Base-by-base conservation (phyloP, 2,329 filamentous ascomycete genomes). In the Aspergillus tanneri region DNA sequence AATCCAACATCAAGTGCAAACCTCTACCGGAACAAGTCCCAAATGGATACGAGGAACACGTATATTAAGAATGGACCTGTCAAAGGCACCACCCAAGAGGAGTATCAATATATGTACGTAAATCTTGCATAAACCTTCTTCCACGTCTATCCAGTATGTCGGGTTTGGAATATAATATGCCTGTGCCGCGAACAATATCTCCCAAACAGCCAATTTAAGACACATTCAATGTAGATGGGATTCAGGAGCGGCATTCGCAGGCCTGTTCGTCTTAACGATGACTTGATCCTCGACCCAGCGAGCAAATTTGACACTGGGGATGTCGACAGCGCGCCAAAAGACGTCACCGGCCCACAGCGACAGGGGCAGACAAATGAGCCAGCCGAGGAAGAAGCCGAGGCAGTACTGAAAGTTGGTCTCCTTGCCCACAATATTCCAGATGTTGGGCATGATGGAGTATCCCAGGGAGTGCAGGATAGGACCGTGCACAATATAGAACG, bases 271-370 rank as follows among this genome's bases (percentile, higher is more conserved):
- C 28, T 65, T 65, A 2, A 59, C 56, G 23, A 63, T 53, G 22
- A 68, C 48, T 28, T 59, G 59, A 34, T 60, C 61, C 59, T 78
- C 78, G 21, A 80, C 50, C 71, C 76, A 78, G 35, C 73, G 68
- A 3, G 77, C 73, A 55, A 81, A 73, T 41, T 70, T 72, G 6
- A 80, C 69, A 59, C 75, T 72, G 1, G 74, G 75, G 3, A 69
- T 64, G 62, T 85, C 82, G 5, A 85, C 71, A 1, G 66, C 65
- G 22, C 80, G 72, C 78, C 80, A 83, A 57, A 83, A 84, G 3
- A 85, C 47, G 62, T 85, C 82, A 1, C 78, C 77, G 4, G 74
- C 70, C 74, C 80, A 84, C 5, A 84, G 68, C 0, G 77, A 64
- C 22, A 72, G 46, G 5, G 66, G 59, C 3, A 73, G 54, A 46